Conservation (phyloP, 352 stramenopile species). For the Nothophytophthora sp. region DNA sequence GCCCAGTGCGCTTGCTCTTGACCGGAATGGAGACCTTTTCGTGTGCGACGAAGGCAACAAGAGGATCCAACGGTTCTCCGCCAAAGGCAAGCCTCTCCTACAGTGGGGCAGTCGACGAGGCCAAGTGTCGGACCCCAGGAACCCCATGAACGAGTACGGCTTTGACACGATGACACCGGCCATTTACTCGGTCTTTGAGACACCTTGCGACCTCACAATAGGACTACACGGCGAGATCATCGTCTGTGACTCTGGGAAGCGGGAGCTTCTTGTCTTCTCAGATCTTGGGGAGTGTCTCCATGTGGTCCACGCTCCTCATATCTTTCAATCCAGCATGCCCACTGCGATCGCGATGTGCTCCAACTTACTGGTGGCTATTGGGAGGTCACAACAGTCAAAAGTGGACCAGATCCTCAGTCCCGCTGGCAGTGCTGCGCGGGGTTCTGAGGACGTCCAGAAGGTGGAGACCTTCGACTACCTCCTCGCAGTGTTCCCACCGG, state of each 20-base stretch:
- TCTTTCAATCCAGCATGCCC: constrained; percentile 8
- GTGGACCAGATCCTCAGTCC: not conserved
- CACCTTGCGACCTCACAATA: constrained; percentile 17
- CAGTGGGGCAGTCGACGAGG: constrained; percentile 44
- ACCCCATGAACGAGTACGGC: too few species aligned
- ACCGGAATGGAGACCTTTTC: constrained; percentile 49
- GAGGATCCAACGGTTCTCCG: constrained; percentile 55
- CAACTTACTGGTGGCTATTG: constrained; percentile 15
- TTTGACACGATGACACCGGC: constrained; percentile 1
- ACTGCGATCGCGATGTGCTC: constrained; percentile 24
- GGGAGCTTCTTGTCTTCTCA: constrained; percentile 43
- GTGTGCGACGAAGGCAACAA: constrained; percentile 66
- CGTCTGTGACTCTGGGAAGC: constrained; percentile 37
- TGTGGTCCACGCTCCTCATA: constrained; percentile 5
- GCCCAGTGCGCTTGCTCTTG: constrained; percentile 41
- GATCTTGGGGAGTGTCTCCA: constrained; percentile 43
- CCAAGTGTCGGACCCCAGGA: not conserved
- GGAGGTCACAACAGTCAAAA: not conserved
- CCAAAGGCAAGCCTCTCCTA: constrained; percentile 36
- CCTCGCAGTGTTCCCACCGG: constrained; percentile 26
- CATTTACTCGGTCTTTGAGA: constrained; percentile 33
- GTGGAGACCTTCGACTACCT: not conserved
- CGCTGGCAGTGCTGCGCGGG: too few species aligned
- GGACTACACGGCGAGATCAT: constrained; percentile 36
- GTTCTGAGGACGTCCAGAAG: not conserved